Base-by-base conservation (phyloP, 768 basidiomycete genomes). In the Termitomyces sp. region DNA sequence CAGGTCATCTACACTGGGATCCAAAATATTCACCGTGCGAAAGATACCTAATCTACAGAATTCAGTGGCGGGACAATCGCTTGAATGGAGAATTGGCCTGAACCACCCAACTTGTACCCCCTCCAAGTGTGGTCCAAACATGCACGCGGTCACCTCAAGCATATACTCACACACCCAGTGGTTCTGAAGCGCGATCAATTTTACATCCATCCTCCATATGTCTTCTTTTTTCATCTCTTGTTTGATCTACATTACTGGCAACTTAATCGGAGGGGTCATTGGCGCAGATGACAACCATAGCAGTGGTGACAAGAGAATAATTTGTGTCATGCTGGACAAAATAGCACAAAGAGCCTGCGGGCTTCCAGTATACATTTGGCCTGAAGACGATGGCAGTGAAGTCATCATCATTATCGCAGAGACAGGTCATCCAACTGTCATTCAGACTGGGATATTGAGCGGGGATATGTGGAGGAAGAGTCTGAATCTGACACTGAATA, bases 401-500 rank as follows among this genome's bases (percentile, higher is more conserved):
- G 20, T 30, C 24, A 26, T 20, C 5, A 39, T 53, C 13, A n/a
- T 59, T 6, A 6, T 58, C 16, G 36, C 27, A 22, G n/a, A n/a
- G n/a, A 18, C 37, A 32, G 50, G n/a, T 16, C 20, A 30, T 30
- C 44, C 51, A 32, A 22, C 34, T 30, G 16, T 58, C 34, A 58
- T 58, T 8, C 27, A 40, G 14, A 58, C 45, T 1, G 51, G 57
- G 32, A 53, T 58, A n/a, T 24, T 33, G 16, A 54, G 52, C 5
- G 5, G 52, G 13, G 46, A 59, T 8, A 20, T 59, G 27, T 59
- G 58, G 47, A 36, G 5, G 52, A 59, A 27, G 58, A 54, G n/a
- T n/a, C n/a, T n/a, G n/a, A n/a, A n/a, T n/a, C n/a, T n/a, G n/a
- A n/a, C n/a, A n/a, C n/a, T n/a, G n/a, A n/a, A n/a, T n/a, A n/a